phyloP scores from a whole-genome alignment of 2,329 filamentous ascomycete genomes.

The Pyrenophora seminiperda region DNA sequence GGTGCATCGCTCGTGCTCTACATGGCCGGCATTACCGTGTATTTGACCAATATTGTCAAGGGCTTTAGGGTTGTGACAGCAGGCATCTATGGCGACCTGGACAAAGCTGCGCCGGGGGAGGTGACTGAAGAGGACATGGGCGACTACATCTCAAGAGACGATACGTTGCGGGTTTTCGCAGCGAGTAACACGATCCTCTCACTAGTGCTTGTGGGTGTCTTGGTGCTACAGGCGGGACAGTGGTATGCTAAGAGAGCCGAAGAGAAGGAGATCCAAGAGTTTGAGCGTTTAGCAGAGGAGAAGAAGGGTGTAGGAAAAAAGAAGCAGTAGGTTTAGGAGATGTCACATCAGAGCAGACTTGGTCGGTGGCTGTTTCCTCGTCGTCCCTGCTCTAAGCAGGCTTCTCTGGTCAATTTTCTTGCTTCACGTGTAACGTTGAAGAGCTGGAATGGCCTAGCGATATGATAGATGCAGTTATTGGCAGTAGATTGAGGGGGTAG shows the following conservation, averaged over 20 bases:
- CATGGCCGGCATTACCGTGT: slow-evolving; percentile 87
- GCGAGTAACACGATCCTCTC: slow-evolving; percentile 97
- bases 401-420: not conserved
- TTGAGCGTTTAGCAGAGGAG: slow-evolving; percentile 56
- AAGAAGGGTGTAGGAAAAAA: slow-evolving; percentile 43
- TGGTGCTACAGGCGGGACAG: slow-evolving; percentile 93
- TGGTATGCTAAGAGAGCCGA: slow-evolving; percentile 99
- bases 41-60: slow-evolving; percentile 95
- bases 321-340: slow-evolving; percentile 34
- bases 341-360: not conserved
- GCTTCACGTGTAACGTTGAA: not conserved
- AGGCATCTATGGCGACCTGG: slow-evolving; percentile 65
- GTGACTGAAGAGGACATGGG: slow-evolving; percentile 50
- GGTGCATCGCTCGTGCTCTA: slow-evolving; percentile 73
- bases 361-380: not conserved
- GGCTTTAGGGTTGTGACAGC: slow-evolving; percentile 82
- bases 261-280: slow-evolving; percentile 73
- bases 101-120: slow-evolving; percentile 38
- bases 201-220: slow-evolving; percentile 85
- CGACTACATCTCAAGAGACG: slow-evolving; percentile 79
- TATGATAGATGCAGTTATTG: not conserved
- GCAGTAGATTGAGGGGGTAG: slow-evolving; percentile 8
- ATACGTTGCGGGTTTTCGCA: slow-evolving; percentile 86
- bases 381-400: not conserved
- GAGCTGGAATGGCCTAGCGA: not conserved